phyloP scores from a whole-genome alignment of 139 green algal species.

The Picochlorum costavermella region DNA sequence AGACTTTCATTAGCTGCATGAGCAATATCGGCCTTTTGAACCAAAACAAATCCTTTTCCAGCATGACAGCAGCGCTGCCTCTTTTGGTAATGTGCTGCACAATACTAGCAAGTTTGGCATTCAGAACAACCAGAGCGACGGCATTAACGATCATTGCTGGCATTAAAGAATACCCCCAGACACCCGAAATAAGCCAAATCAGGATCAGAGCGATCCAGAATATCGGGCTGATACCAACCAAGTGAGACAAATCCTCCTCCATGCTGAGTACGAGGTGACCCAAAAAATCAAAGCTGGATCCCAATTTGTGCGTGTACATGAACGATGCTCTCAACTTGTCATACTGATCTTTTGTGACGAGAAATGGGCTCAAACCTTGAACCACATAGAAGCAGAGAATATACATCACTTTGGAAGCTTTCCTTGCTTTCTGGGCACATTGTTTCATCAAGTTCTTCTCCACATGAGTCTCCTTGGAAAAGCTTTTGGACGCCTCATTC shows the following conservation, averaged over 20 bases:
- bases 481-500: no score
- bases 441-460: no score
- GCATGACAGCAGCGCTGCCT: slow-evolving; percentile 9
- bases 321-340: slow-evolving; percentile 36
- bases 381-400: neutral
- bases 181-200: slow-evolving; percentile 22
- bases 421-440: neutral
- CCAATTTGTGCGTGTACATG: slow-evolving; percentile 31
- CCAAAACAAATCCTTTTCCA: slow-evolving; percentile 31
- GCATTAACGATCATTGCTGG: slow-evolving; percentile 9
- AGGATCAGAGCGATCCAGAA: slow-evolving; percentile 19
- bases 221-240: slow-evolving; percentile 20
- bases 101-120: slow-evolving; percentile 15
- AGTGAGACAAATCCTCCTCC: slow-evolving; percentile 26
- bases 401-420: neutral
- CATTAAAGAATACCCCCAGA: slow-evolving; percentile 17
- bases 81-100: slow-evolving; percentile 26
- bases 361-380: neutral
- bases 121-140: slow-evolving; percentile 6
- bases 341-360: slow-evolving; percentile 10
- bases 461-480: no score
- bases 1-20: slow-evolving; percentile 26
- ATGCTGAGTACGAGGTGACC: slow-evolving; percentile 11
- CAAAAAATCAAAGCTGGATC: slow-evolving; percentile 30
- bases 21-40: slow-evolving; percentile 23